Base-by-base conservation (phyloP, 2,329 filamentous ascomycete species). In the Coniochaeta pulveracea region DNA sequence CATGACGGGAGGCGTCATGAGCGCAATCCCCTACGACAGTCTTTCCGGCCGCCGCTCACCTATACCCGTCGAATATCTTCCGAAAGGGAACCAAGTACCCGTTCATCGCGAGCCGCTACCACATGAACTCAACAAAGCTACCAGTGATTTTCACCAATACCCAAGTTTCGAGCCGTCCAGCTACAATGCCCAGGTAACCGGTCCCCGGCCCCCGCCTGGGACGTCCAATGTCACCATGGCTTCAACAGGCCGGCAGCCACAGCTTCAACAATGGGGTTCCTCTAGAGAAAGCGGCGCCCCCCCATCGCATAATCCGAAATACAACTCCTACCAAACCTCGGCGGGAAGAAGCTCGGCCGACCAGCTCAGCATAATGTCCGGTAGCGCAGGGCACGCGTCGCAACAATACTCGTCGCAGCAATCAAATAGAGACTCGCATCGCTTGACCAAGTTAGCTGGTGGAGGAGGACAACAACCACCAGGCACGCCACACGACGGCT, bases 111-210 rank as follows among this genome's bases (percentile, higher is more conserved):
- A 91, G 36, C 81, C 81, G 37, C 67, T 83, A 38, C 84, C 86
- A 19, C 83, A 91, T 55, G 85, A 93, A 49, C 61, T 93, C 34
- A 88, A 85, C 55, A 88, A 85, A 58, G 68, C 66, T 43, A 74
- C 74, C 31, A 63, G 64, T 45, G 88, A 95, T 56, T 94, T 78
- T 51, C 85, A 94, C 60, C 89, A 94, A 50, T 94, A 95, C 54
- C 85, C 86, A 26, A 71, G 71, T 34, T 76, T 82, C 52, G 77
- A 80, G 43, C 62, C 72, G 19, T 57, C 68, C 32, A 52, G 61
- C 24, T 57, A 63, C 26, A 57, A 61, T 37, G 63, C 63, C 37
- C 63, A 70, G 24, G 63, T 70, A 26, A 70, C 72, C 7, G 74
- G 73, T 9, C 68, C 74, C 37, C 67, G 78, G 41, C 75, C 72